Base-by-base conservation (phyloP, 2,329 filamentous ascomycete species). In the Aspergillus clavatus region DNA sequence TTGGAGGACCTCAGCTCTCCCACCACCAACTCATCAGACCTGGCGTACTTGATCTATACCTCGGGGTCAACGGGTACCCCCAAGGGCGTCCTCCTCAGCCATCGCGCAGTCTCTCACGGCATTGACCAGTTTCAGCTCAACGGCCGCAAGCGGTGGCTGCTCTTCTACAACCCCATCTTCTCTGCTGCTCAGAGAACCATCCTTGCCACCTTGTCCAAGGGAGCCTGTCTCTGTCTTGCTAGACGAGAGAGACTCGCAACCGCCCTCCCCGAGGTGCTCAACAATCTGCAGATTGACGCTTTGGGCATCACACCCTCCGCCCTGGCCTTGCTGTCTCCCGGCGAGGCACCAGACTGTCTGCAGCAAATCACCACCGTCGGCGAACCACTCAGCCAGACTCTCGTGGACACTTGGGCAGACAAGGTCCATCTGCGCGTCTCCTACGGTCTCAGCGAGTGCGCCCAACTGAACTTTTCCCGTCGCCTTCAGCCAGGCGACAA, bases 1-100 rank as follows among this genome's bases (percentile, higher is more conserved):
- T 8, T 14, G 4, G 28, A 1, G 8, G n/a, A 31, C 7, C 28
- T 31, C 10, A 12, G 10, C 3, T 8, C 28, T 31, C 28, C 28
- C 16, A 14, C n/a, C 3, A 14, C 14, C 1, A 38, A 12, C n/a
- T 21, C 18, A n/a, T 38, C 85, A 10, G 87, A 95, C 51, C 53
- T 73, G 16, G 63, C 72, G 21, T 62, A 69, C 14, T 62, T 77
- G 40, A 69, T 76, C 22, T 77, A 74, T 59, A 72, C 68, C 10
- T 71, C 67, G 4, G 73, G 74, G 4, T 75, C 73, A 0, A 76
- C 73, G 1, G 72, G 73, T 2, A 51, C 74, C n/a, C 72, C 73
- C 0, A 77, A 77, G 56, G 70, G 66, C 3, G 76, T 79, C 1
- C 28, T 31, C 28, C 28, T 31, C 28, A 31, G 28, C 28, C 28